Evolutionary conservation across 2,329 filamentous ascomycete species (phyloP).

Genomic region (Phialocephala subalpina): DNA sequence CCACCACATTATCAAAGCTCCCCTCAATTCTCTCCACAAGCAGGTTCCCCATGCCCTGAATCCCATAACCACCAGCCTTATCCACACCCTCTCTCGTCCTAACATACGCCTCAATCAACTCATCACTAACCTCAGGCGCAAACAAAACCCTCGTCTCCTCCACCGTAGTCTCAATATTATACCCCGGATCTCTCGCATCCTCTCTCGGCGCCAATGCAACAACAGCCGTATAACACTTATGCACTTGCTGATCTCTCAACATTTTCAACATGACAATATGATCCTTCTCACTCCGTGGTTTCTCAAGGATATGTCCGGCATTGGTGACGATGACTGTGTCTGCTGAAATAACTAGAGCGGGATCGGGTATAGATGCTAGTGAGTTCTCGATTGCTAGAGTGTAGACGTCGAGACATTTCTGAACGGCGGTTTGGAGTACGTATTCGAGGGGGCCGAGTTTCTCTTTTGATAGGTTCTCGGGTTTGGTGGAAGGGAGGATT

Average conservation of each 20-base stretch:
- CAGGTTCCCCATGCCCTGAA: constrained; percentile 88
- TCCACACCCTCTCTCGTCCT: constrained; percentile 90
- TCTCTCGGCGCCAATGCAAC: constrained; percentile 83
- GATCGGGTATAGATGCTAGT: constrained; percentile 61
- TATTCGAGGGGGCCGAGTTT: constrained; percentile 85
- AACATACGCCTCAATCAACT: constrained; percentile 84
- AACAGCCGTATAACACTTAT: constrained; percentile 88
- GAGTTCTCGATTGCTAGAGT: constrained; percentile 48
- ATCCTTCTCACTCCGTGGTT: constrained; percentile 82
- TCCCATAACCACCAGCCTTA: constrained; percentile 94
- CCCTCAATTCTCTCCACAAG: constrained; percentile 91
- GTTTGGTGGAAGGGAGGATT: constrained; percentile 81
- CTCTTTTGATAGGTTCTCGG: constrained; percentile 85
- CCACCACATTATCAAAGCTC: constrained; percentile 92
- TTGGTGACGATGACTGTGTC: constrained; percentile 88
- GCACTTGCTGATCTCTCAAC: constrained; percentile 77
- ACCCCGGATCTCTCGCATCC: constrained; percentile 84
- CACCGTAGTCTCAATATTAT: constrained; percentile 80
- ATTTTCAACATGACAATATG: constrained; percentile 86
- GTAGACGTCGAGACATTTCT: constrained; percentile 80
- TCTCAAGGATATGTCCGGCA: constrained; percentile 84
- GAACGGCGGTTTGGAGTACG: constrained; percentile 83
- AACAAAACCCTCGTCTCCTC: constrained; percentile 96
- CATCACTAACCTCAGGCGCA: constrained; percentile 77
- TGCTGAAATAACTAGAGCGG: constrained; percentile 85